Conservation (phyloP, 805 yeast species). For the Monosporozyma solicola region DNA sequence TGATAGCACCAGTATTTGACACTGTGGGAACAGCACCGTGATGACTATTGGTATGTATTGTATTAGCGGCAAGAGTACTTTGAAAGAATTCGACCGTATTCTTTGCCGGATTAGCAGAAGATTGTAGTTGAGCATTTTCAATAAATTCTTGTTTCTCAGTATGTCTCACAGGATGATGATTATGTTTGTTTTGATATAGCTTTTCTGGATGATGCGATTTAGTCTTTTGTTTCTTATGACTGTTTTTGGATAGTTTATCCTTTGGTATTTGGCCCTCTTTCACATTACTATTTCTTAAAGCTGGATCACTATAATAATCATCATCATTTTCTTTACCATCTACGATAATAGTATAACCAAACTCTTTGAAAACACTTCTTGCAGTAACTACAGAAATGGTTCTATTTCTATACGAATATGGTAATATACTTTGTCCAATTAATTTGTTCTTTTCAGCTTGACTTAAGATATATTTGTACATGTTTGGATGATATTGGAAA, state of each 20-base stretch:
- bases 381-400: slow-evolving; percentile 88
- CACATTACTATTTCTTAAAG: slow-evolving; percentile 42
- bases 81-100: slow-evolving; percentile 34
- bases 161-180: neutral
- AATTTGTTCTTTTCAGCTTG: slow-evolving; percentile 77
- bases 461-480: slow-evolving; percentile 63
- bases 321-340: slow-evolving; percentile 77
- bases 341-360: slow-evolving; percentile 75
- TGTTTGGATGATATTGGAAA: slow-evolving; percentile 73
- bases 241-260: slow-evolving; percentile 5
- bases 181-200: neutral
- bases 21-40: slow-evolving; percentile 30
- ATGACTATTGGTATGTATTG: slow-evolving; percentile 1
- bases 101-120: slow-evolving; percentile 25
- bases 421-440: slow-evolving; percentile 71
- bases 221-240: neutral
- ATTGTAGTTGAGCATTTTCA: neutral
- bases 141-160: slow-evolving; percentile 1
- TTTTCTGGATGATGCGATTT: neutral
- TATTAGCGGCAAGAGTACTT: slow-evolving; percentile 19
- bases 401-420: slow-evolving; percentile 85
- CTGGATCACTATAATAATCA: slow-evolving; percentile 71
- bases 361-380: slow-evolving; percentile 77
- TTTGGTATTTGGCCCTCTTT: slow-evolving; percentile 45
- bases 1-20: slow-evolving; percentile 27